A percentile compares a stretch with the other conserved stretches of the same genome.
phyloP scores from a whole-genome alignment of 2,329 filamentous ascomycete species.

The Ustulina deusta region DNA sequence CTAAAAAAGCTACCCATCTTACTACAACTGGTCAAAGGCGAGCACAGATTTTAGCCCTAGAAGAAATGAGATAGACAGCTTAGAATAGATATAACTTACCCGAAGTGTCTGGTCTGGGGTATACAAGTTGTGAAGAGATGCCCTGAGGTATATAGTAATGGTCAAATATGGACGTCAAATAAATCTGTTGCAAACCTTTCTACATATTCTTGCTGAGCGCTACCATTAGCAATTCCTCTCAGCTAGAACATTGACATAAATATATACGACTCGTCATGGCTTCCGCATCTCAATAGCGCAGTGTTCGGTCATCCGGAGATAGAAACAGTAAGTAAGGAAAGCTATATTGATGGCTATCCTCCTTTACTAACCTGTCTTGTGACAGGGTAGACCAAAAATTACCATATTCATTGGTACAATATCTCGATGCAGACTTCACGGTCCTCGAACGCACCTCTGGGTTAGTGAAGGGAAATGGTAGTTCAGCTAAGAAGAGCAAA shows the following conservation, averaged over 20 bases:
- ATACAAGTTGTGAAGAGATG: neutral
- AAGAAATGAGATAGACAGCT: neutral
- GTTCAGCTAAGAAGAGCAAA: neutral
- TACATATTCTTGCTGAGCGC: neutral
- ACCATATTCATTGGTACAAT: neutral
- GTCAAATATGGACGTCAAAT: neutral
- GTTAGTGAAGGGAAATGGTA: neutral
- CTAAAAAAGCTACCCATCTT: neutral
- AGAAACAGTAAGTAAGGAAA: conserved; percentile 5
- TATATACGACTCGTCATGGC: neutral
- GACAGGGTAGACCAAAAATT: neutral
- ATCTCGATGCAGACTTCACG: conserved; percentile 8
- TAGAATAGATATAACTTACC: neutral
- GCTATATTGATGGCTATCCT: neutral
- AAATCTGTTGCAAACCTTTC: neutral
- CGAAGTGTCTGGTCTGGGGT: neutral
- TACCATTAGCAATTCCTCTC: neutral
- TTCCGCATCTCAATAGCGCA: conserved; percentile 2
- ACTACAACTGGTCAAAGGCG: neutral
- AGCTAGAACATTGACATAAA: neutral
- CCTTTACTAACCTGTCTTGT: neutral
- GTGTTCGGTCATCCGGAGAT: neutral
- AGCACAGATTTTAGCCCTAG: conserved; percentile 9
- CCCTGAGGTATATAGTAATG: neutral
- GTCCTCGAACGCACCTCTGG: conserved; percentile 14